Evolutionary conservation across 768 basidiomycete genomes (phyloP).

Genomic region (Hemileccinum rubropunctum): DNA sequence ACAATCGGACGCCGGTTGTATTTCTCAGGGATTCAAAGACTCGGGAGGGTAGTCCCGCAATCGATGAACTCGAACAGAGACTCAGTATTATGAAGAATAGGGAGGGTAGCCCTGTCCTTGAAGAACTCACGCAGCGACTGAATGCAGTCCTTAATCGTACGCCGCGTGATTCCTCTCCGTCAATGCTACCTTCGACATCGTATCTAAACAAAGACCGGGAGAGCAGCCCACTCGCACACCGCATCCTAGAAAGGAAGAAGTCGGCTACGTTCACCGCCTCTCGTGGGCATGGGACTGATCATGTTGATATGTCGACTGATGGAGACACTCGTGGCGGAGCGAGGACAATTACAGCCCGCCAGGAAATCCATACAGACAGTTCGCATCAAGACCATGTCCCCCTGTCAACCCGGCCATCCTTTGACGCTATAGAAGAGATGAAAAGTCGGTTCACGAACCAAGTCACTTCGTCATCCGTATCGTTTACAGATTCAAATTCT

Average conservation of each 20-base stretch:
- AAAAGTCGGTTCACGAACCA: conserved; percentile 52
- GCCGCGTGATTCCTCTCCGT: conserved; percentile 27
- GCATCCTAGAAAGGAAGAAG: conserved; percentile 18
- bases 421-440: conserved; percentile 61
- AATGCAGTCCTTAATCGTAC: conserved; percentile 39
- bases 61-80: conserved; percentile 63
- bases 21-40: conserved; percentile 41
- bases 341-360: conserved; percentile 9
- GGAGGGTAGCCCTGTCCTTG: conserved; percentile 53
- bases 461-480: conserved; percentile 23
- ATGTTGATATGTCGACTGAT: conserved; percentile 1
- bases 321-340: conserved; percentile 11
- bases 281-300: conserved; percentile 2
- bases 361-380: conserved; percentile 7
- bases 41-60: conserved; percentile 55
- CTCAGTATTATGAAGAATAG: conserved; percentile 54
- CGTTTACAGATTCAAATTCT: conserved; percentile 15
- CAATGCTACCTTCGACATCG: conserved; percentile 24
- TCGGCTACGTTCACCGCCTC: conserved; percentile 10
- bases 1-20: conserved; percentile 44
- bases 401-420: conserved; percentile 30
- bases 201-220: conserved; percentile 15
- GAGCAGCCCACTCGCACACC: conserved; percentile 30
- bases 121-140: conserved; percentile 47
- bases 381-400: conserved; percentile 11